phyloP scores from a whole-genome alignment of 257 asterid genomes.

The Lycium ferocissimum region DNA sequence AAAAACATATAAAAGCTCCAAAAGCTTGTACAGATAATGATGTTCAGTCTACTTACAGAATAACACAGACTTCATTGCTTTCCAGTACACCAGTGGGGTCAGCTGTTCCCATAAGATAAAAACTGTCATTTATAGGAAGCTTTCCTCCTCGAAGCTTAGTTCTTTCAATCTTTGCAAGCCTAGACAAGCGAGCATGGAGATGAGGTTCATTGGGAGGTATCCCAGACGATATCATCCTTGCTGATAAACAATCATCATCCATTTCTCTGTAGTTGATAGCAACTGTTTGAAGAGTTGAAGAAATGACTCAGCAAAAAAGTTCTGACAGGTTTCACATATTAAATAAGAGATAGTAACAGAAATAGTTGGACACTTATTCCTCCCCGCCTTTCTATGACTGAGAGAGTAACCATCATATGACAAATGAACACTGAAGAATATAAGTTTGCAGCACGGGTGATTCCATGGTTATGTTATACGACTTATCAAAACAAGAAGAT shows the following conservation, averaged over 20 bases:
- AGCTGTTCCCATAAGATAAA: slow-evolving; percentile 91
- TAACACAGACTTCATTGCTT: slow-evolving; percentile 74
- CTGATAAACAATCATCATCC: slow-evolving; percentile 51
- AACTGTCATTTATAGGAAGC: slow-evolving; percentile 74
- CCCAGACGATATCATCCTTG: slow-evolving; percentile 72
- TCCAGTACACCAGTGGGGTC: slow-evolving; percentile 76
- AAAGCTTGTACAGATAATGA: neutral
- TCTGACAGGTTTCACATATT: neutral
- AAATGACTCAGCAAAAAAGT: slow-evolving; percentile 18
- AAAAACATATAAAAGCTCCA: slow-evolving; percentile 20
- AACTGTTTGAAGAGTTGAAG: slow-evolving; percentile 53
- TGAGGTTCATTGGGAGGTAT: slow-evolving; percentile 75
- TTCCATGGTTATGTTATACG: neutral
- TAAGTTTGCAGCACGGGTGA: slow-evolving; percentile 3
- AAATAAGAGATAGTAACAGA: neutral
- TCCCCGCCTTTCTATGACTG: slow-evolving; percentile 7
- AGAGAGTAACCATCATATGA: neutral
- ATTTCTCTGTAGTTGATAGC: slow-evolving; percentile 56
- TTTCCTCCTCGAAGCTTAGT: slow-evolving; percentile 59
- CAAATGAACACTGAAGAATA: neutral
- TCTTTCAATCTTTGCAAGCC: slow-evolving; percentile 49
- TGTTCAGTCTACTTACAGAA: slow-evolving; percentile 62
- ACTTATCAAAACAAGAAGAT: neutral
- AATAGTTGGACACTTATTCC: slow-evolving; percentile 17
- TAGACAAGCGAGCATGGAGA: slow-evolving; percentile 63